Conservation (phyloP, 2,329 filamentous ascomycete species). For the Aureobasidium sp. region DNA sequence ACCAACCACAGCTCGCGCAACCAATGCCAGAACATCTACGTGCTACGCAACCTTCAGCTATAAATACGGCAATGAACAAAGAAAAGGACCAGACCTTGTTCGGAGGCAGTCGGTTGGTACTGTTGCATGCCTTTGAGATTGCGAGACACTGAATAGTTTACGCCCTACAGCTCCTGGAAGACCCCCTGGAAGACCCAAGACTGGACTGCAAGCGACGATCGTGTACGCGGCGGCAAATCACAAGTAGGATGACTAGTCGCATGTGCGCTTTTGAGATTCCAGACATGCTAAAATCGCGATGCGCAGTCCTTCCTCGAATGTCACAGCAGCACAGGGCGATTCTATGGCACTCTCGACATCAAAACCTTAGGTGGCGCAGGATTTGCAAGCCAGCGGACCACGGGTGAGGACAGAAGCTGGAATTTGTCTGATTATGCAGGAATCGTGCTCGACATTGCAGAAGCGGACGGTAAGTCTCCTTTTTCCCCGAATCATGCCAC, state of each 20-base stretch:
- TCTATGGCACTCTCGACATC: conserved; percentile 65
- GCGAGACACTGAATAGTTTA: conserved; percentile 4
- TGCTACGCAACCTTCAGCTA: not conserved
- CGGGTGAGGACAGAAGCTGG: conserved; percentile 48
- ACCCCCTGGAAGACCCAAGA: conserved; percentile 49
- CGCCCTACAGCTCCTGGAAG: conserved; percentile 17
- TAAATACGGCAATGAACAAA: conserved; percentile 8
- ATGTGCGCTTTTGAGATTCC: not conserved
- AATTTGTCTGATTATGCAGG: conserved; percentile 58
- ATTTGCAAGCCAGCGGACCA: conserved; percentile 70
- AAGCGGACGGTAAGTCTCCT: conserved; percentile 42
- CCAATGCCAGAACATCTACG: conserved; percentile 4
- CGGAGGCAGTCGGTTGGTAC: conserved; percentile 25
- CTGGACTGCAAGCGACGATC: conserved; percentile 66
- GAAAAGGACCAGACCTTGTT: conserved; percentile 21
- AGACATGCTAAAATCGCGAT: not conserved
- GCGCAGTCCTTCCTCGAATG: conserved; percentile 41
- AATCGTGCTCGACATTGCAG: conserved; percentile 45
- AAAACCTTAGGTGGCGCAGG: conserved; percentile 69
- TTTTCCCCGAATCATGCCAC: not conserved
- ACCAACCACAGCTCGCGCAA: conserved; percentile 4
- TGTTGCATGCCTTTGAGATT: conserved; percentile 1
- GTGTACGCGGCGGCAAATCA: conserved; percentile 67
- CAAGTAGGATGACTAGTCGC: conserved; percentile 29
- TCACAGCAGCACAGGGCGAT: conserved; percentile 38